Percentiles rank a stretch among this genome's conserved stretches.
These are phyloP conservation scores for Malus hybrid DNA, from an alignment of 331 rosid species.

Conservation along the genomic window DNA sequence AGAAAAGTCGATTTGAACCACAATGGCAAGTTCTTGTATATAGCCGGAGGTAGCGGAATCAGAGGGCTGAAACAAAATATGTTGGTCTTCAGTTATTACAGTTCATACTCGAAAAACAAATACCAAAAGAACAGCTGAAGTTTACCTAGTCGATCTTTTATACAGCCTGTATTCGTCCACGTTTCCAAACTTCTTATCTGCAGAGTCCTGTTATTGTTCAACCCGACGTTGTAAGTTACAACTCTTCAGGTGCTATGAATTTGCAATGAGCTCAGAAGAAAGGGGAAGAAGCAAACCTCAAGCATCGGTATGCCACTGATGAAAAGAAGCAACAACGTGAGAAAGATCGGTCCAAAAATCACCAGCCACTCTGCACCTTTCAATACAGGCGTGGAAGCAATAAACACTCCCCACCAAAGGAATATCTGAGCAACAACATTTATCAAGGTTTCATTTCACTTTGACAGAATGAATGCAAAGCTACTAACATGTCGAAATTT, in stretches of 20 bases:
- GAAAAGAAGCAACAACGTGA: conserved; percentile 85
- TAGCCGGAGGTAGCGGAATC: conserved; percentile 53
- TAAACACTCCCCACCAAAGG: conserved; percentile 97
- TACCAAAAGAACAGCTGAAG: conserved; percentile 9
- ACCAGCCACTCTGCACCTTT: conserved; percentile 87
- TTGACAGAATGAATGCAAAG: background rate
- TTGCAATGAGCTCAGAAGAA: background rate
- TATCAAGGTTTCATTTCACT: conserved; percentile 13
- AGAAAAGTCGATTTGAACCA: conserved; percentile 72
- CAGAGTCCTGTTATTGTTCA: conserved; percentile 58
- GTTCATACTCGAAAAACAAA: conserved; percentile 1
- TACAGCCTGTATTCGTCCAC: conserved; percentile 54
- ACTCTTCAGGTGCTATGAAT: conserved; percentile 1
- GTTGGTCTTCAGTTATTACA: conserved; percentile 19
- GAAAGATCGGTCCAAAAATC: conserved; percentile 72
- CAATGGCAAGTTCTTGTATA: conserved; percentile 66
- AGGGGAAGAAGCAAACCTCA: conserved; percentile 61
- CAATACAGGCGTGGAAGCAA: conserved; percentile 71
- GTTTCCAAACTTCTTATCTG: conserved; percentile 89
- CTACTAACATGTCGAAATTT: too few species aligned
- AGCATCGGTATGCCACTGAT: conserved; percentile 89
- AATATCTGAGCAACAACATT: conserved; percentile 47
- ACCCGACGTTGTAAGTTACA: conserved; percentile 7
- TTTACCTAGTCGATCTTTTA: conserved; percentile 71
- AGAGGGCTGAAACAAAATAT: conserved; percentile 66